Percentiles rank a stretch among this genome's conserved stretches.
phyloP scores from a whole-genome alignment of 164 flowering plant genomes.

The Chimonanthus praecox region DNA sequence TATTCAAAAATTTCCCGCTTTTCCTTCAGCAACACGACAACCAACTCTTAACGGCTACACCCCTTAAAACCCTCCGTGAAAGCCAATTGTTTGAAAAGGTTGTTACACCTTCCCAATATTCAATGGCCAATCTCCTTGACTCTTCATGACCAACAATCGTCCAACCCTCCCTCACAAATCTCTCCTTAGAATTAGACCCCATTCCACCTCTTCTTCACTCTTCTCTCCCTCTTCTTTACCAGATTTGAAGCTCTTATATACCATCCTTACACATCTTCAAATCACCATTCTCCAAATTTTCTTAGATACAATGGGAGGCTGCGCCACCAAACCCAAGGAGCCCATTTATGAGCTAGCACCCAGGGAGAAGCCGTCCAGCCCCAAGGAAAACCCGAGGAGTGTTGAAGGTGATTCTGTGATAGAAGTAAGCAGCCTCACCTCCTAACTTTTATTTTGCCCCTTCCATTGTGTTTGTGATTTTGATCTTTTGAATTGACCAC shows the following conservation, averaged over 20 bases:
- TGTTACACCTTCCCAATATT: background rate
- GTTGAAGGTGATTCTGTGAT: conserved; percentile 11
- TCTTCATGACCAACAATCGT: conserved; percentile 1
- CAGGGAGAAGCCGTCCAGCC: conserved; percentile 6
- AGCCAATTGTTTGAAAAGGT: conserved; percentile 7
- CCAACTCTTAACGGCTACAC: conserved; percentile 9
- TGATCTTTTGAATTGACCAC: no score
- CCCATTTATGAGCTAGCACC: conserved; percentile 6
- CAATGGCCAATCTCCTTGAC: background rate
- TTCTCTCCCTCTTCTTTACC: background rate
- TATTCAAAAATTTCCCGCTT: conserved; percentile 1
- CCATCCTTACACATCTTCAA: background rate
- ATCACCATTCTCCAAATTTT: conserved; percentile 8
- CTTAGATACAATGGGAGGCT: conserved; percentile 18
- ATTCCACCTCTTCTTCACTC: background rate
- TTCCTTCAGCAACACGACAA: background rate
- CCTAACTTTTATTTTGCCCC: background rate
- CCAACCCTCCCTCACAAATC: background rate
- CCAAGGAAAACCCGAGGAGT: background rate
- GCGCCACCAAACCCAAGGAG: conserved; percentile 10
- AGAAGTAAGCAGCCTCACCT: conserved; percentile 3
- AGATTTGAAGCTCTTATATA: background rate
- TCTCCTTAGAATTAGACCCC: conserved; percentile 3
- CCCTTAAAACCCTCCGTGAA: conserved; percentile 2
- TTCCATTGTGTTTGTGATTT: background rate